A percentile compares a stretch with the other conserved stretches of the same genome.
phyloP scores from a whole-genome alignment of 2,329 filamentous ascomycete species.

The Scedosporium boydii region DNA sequence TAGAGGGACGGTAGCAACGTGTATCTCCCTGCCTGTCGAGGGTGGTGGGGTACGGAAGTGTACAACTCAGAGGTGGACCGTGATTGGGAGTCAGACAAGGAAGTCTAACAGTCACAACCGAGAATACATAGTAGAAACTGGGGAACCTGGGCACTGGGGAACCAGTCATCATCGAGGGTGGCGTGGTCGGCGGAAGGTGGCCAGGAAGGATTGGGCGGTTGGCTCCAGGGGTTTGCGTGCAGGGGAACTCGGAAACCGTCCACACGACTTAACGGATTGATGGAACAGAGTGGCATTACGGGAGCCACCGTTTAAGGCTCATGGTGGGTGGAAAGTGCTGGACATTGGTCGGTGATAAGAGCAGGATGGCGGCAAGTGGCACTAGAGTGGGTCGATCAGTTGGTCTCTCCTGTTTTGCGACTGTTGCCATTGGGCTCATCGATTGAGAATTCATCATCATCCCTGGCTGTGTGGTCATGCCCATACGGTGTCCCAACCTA shows the following conservation, averaged over 20 bases:
- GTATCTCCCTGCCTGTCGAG: neutral
- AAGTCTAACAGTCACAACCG: neutral
- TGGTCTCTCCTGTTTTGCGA: slow-evolving; percentile 4
- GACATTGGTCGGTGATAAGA: slow-evolving; percentile 2
- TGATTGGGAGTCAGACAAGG: neutral
- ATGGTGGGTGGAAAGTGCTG: neutral
- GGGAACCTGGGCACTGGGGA: slow-evolving; percentile 3
- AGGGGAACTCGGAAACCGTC: neutral
- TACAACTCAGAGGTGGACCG: neutral
- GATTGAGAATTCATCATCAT: neutral
- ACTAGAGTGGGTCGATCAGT: slow-evolving; percentile 5
- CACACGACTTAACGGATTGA: neutral
- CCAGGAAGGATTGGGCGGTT: neutral
- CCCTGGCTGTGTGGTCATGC: neutral
- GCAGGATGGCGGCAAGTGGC: slow-evolving; percentile 3
- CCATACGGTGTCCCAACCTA: neutral
- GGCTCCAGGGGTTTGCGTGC: neutral
- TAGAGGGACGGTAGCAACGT: neutral
- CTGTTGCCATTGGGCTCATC: slow-evolving; percentile 1
- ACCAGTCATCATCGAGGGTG: neutral
- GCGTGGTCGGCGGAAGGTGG: neutral
- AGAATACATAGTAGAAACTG: slow-evolving; percentile 6
- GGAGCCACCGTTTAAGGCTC: neutral
- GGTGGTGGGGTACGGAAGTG: neutral
- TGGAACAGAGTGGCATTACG: neutral